Conservation (phyloP, 768 basidiomycete species). For the Amanita pallidorosea region DNA sequence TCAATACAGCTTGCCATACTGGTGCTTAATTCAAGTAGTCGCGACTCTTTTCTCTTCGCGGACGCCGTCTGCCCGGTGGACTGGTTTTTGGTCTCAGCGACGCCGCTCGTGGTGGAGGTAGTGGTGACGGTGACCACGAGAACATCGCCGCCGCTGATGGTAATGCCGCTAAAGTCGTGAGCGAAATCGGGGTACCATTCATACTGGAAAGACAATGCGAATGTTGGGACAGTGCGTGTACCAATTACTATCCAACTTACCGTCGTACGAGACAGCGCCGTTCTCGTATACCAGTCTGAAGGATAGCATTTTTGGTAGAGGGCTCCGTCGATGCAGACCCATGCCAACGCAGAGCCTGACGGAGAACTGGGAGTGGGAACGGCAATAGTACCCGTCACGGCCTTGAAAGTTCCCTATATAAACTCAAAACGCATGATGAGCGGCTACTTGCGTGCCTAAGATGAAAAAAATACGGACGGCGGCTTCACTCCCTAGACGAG, state of each 20-base stretch:
- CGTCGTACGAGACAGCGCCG: neutral
- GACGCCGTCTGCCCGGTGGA: neutral
- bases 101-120: neutral
- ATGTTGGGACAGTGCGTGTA: too few relatives aligned
- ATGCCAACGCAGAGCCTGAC: conserved; percentile 20
- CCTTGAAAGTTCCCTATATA: neutral
- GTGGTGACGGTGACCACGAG: neutral
- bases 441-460: neutral
- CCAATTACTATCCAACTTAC: neutral
- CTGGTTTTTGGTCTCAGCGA: neutral
- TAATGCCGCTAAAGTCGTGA: neutral
- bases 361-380: conserved; percentile 19
- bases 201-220: neutral
- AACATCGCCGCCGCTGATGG: neutral
- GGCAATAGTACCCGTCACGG: conserved; percentile 22
- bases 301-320: conserved; percentile 22
- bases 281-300: conserved; percentile 19
- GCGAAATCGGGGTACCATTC: neutral
- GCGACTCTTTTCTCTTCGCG: too few relatives aligned
- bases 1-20: too few relatives aligned
- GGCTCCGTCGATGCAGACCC: conserved; percentile 27
- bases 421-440: neutral
- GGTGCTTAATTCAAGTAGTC: too few relatives aligned
- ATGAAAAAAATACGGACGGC: conserved; percentile 7
- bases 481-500: conserved; percentile 14